Evolutionary conservation across 176 grass and related monocot genomes (phyloP), one percentile per base, ranked within the genome.

Genomic region (Zizania latifolia): DNA sequence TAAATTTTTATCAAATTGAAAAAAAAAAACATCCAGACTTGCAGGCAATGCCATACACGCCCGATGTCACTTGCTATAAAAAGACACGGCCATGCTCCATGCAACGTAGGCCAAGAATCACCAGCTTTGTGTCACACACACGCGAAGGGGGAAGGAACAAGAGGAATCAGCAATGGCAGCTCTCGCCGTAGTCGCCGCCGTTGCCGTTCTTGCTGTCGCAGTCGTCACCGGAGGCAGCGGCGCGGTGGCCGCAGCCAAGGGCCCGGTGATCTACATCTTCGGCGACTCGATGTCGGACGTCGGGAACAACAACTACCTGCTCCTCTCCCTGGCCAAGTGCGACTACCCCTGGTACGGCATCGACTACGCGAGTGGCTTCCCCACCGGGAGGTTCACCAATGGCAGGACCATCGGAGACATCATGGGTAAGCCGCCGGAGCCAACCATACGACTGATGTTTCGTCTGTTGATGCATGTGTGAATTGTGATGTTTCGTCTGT

Each of bases 211-310:
- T 40, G 71, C 54, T 0, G 54, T 75, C 1, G 86, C 82, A 17
- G 35, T 38, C 1, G 2, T 40, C 35, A 39, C 54, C 30, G 13
- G 51, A 8, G n/a, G n/a, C 15, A 41, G 33, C 1, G 17, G 51
- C 15, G 57, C n/a, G 1, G 60, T 59, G 27, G 8, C 24, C 13
- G 24, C 71, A 17, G 0, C 4, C 0, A 87, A 85, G 31, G 62
- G 26, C 3, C 84, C 91, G 15, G 89, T 94, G 45, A 72, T 86
- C 56, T 99, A 86, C 58, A 87, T 90, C 14, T 99, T 99, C 39
- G 91, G 95, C 12, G 95, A 99, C 78, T 99, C 91, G 16, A 89
- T 99, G 89, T 94, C 91, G 1, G 95, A 94, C 80, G 95, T 94
- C 2, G 91, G 95, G 34, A 99, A 92, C 91, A 94, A 99, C 81